phyloP scores from a whole-genome alignment of 139 green algal genomes.

The Nannochloris sp. region DNA sequence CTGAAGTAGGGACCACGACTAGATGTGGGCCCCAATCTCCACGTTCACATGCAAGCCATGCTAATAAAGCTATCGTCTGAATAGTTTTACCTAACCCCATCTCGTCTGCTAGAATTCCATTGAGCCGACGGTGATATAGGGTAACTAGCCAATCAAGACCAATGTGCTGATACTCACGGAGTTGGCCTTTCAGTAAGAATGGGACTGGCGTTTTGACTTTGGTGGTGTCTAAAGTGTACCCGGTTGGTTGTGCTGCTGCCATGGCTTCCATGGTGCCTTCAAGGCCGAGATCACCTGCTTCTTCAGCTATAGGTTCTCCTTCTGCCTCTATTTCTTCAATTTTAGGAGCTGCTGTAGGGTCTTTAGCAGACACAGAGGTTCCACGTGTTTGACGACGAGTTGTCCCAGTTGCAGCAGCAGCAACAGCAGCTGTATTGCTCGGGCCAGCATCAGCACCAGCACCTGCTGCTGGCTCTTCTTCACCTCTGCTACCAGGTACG shows the following conservation, averaged over 20 bases:
- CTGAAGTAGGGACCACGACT: constrained; percentile 88
- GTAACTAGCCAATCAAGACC: constrained; percentile 97
- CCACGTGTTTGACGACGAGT: too few relatives aligned
- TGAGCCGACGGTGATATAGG: constrained; percentile 82
- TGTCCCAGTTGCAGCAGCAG: too few relatives aligned
- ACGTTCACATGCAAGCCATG: constrained; percentile 80
- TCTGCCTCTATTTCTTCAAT: constrained; percentile 2
- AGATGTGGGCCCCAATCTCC: constrained; percentile 95
- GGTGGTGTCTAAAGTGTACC: constrained; percentile 69
- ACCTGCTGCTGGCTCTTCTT: constrained; percentile 23
- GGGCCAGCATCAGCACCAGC: constrained; percentile 15
- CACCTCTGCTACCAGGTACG: constrained; percentile 13
- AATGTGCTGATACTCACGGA: constrained; percentile 96
- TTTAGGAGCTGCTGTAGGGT: not conserved
- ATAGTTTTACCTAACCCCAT: constrained; percentile 91
- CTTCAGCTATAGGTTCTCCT: constrained; percentile 14
- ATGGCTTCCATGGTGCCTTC: constrained; percentile 30
- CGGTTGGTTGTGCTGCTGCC: constrained; percentile 53
- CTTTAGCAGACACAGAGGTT: too few relatives aligned
- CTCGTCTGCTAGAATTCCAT: constrained; percentile 95
- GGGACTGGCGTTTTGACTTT: constrained; percentile 42
- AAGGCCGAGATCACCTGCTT: constrained; percentile 21
- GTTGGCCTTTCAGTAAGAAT: constrained; percentile 83
- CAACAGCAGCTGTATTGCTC: not conserved
- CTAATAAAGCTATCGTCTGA: constrained; percentile 89